Evolutionary conservation across 495 filamentous ascomycete species (phyloP).

Genomic region (Oleoguttula mirabilis): DNA sequence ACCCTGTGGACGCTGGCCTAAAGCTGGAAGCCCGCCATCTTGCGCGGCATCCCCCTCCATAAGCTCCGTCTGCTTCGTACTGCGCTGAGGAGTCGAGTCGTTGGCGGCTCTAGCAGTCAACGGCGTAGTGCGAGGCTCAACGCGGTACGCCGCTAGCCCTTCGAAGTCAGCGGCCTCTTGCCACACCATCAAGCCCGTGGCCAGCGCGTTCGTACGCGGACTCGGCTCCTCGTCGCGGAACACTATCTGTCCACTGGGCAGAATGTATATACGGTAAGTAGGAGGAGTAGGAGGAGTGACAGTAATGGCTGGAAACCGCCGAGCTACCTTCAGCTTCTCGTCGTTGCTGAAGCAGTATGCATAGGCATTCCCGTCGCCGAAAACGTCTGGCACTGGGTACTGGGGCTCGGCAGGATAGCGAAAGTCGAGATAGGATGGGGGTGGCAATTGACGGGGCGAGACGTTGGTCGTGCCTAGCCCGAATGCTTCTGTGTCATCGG

Average conservation of each 20-base stretch:
- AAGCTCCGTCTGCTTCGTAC: background rate
- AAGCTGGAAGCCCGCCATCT: background rate
- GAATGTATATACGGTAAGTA: background rate
- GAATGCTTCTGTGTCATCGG: background rate
- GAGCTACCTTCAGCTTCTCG: background rate
- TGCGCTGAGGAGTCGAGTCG: background rate
- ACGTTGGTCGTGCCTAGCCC: background rate
- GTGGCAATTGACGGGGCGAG: background rate
- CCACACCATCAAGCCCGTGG: background rate
- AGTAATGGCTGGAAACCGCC: background rate
- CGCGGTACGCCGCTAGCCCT: background rate
- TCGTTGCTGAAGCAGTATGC: background rate
- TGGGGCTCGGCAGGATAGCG: background rate
- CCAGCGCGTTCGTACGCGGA: background rate
- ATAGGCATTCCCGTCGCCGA: background rate
- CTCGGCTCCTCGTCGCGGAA: background rate
- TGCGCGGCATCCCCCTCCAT: background rate
- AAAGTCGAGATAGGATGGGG: background rate
- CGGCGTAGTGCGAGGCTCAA: background rate
- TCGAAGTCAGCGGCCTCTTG: background rate
- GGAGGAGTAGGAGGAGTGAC: too few relatives aligned
- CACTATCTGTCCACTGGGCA: background rate
- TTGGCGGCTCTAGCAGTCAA: background rate
- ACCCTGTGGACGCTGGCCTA: background rate
- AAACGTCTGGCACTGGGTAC: background rate